phyloP scores from a whole-genome alignment of 83 land plant genomes.

The Diphasiastrum complanatum region DNA sequence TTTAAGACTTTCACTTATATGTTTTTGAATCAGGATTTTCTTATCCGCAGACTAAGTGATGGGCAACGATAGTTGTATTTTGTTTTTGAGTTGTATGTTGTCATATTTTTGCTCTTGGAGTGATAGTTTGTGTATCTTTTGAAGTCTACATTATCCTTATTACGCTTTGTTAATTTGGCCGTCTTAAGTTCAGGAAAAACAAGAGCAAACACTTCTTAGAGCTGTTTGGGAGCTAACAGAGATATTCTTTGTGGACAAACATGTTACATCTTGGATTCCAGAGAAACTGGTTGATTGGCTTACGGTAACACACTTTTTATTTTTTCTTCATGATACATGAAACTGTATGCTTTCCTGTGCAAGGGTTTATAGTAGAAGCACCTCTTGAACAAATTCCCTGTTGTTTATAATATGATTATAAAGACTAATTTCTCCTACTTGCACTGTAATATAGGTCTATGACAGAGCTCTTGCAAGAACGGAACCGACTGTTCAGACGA shows the following conservation, averaged over 20 bases:
- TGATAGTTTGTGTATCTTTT: too few relatives aligned
- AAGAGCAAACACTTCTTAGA: slow-evolving; percentile 46
- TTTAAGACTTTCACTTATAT: too few relatives aligned
- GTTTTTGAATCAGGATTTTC: too few relatives aligned
- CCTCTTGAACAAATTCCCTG: background rate
- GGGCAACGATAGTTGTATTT: too few relatives aligned
- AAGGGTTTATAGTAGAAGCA: too few relatives aligned
- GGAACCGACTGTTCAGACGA: slow-evolving; percentile 47
- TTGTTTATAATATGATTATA: background rate
- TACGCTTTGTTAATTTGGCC: too few relatives aligned
- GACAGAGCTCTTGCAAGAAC: slow-evolving; percentile 54
- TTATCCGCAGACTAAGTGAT: too few relatives aligned
- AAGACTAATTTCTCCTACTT: background rate
- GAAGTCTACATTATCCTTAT: too few relatives aligned
- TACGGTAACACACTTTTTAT: slow-evolving; percentile 44
- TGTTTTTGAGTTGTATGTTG: too few relatives aligned
- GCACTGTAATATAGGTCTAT: slow-evolving; percentile 46
- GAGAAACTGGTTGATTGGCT: slow-evolving; percentile 90
- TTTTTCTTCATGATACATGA: background rate
- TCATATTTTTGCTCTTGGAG: too few relatives aligned
- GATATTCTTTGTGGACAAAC: slow-evolving; percentile 80
- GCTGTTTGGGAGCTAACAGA: slow-evolving; percentile 90
- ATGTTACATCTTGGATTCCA: slow-evolving; percentile 63
- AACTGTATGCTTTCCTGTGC: background rate
- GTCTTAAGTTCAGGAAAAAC: slow-evolving; percentile 43